Evolutionary conservation across 1,284 basidiomycete species (phyloP).

Genomic region (Trametes versicolor): DNA sequence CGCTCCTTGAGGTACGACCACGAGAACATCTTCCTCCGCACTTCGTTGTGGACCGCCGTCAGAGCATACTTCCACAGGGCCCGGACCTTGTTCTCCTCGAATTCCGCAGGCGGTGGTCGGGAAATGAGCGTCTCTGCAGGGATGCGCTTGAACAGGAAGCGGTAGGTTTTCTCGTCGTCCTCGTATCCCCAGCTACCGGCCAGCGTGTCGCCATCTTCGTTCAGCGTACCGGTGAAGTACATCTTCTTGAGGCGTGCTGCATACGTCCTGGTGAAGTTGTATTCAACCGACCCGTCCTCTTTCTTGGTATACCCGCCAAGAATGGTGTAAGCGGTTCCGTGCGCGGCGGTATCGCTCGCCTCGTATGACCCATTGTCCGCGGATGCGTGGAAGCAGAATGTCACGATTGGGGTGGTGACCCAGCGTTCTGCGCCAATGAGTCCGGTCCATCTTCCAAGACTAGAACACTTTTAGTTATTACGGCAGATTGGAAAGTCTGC

Average conservation of each 20-base stretch:
- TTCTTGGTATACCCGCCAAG: slow-evolving; percentile 16
- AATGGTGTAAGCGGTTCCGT: slow-evolving; percentile 14
- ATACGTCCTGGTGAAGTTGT: slow-evolving; percentile 24
- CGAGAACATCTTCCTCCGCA: slow-evolving; percentile 22
- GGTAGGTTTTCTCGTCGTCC: slow-evolving; percentile 10
- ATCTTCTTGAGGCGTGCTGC: slow-evolving; percentile 16
- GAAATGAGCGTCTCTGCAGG: slow-evolving; percentile 11
- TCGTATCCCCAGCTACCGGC: slow-evolving; percentile 26
- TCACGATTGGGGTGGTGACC: slow-evolving; percentile 8
- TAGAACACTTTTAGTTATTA: not conserved
- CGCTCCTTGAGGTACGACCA: slow-evolving; percentile 27
- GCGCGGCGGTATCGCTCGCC: slow-evolving; percentile 14
- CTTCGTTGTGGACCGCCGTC: slow-evolving; percentile 21
- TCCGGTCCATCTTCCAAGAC: slow-evolving; percentile 24
- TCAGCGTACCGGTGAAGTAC: slow-evolving; percentile 16
- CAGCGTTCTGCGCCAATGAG: slow-evolving; percentile 5
- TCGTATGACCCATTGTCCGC: slow-evolving; percentile 10
- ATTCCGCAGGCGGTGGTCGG: slow-evolving; percentile 10
- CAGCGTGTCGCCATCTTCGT: slow-evolving; percentile 24
- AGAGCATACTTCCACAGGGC: slow-evolving; percentile 31
- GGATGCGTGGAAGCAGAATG: slow-evolving; percentile 22
- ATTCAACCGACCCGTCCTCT: slow-evolving; percentile 12
- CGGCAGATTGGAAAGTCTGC: too few species aligned
- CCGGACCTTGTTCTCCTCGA: slow-evolving; percentile 18
- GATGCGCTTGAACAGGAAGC: slow-evolving; percentile 23